Percentiles rank a stretch among this genome's conserved stretches.
These are phyloP conservation scores for Iberis pinnata DNA, from an alignment of 345 rosid genomes.

Conservation along the genomic window DNA sequence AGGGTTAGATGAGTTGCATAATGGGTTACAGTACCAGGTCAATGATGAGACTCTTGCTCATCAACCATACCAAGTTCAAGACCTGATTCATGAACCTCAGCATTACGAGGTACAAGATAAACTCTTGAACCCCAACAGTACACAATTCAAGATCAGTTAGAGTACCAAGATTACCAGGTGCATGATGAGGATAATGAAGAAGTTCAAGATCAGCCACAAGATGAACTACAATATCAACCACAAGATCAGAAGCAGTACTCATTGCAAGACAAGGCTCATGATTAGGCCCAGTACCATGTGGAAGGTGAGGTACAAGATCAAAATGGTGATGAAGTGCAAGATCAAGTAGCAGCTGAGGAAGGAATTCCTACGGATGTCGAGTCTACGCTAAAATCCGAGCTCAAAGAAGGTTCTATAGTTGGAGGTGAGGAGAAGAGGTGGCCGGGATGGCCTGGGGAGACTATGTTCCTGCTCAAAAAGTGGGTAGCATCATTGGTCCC, in stretches of 20 bases:
- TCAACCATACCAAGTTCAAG: conserved; percentile 25
- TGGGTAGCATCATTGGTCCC: conserved; percentile 97
- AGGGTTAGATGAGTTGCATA: conserved; percentile 26
- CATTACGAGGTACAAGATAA: conserved; percentile 22
- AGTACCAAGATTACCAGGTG: conserved; percentile 25
- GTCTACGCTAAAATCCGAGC: too few relatives aligned
- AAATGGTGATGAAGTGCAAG: conserved; percentile 27
- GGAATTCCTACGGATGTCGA: conserved; percentile 33
- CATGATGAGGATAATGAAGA: conserved; percentile 29
- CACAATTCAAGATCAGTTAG: conserved; percentile 28
- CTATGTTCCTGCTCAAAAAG: conserved; percentile 95
- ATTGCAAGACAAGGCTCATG: conserved; percentile 21
- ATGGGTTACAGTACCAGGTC: conserved; percentile 27
- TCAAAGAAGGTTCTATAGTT: conserved; percentile 31
- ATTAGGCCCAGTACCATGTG: conserved; percentile 20
- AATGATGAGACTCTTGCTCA: conserved; percentile 34
- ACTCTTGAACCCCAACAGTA: too few relatives aligned
- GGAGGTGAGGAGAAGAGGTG: conserved; percentile 75
- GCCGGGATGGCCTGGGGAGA: conserved; percentile 99
- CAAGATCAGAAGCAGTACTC: conserved; percentile 31
- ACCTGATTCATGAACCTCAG: conserved; percentile 22
- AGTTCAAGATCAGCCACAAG: conserved; percentile 28
- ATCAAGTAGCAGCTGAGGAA: conserved; percentile 28
- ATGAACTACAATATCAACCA: conserved; percentile 27
- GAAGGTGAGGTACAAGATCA: conserved; percentile 22